These are phyloP conservation scores for Sporothrix inflata DNA, from an alignment of 2,329 filamentous ascomycete genomes.

Conservation along the genomic window DNA sequence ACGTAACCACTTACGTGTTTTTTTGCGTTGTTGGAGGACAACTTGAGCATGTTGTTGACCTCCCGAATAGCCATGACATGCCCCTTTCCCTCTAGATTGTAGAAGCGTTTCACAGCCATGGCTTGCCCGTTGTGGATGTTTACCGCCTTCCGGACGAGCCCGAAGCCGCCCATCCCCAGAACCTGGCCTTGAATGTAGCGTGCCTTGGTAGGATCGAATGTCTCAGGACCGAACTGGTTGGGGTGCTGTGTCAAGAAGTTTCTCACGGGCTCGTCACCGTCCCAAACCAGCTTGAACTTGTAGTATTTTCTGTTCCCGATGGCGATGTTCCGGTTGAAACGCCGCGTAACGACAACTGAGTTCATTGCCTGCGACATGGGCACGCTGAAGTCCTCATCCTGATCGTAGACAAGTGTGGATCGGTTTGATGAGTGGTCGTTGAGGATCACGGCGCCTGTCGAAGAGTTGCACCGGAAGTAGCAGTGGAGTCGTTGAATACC, in stretches of 20 bases:
- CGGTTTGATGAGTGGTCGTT: conserved; percentile 34
- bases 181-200: conserved; percentile 36
- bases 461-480: conserved; percentile 34
- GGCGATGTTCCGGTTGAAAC: conserved; percentile 37
- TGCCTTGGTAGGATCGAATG: conserved; percentile 11
- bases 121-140: conserved; percentile 35
- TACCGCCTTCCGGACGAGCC: conserved; percentile 36
- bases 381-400: conserved; percentile 33
- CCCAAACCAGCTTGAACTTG: conserved; percentile 38
- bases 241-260: conserved; percentile 23
- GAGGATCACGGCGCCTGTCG: conserved; percentile 38
- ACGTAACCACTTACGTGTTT: conserved; percentile 27
- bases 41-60: conserved; percentile 36
- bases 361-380: conserved; percentile 32
- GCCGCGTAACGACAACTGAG: conserved; percentile 37
- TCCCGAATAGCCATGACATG: conserved; percentile 38
- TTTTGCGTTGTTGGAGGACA: conserved; percentile 23
- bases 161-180: conserved; percentile 38
- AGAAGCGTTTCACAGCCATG: conserved; percentile 40
- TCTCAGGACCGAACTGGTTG: conserved; percentile 14
- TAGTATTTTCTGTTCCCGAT: conserved; percentile 37
- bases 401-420: conserved; percentile 36
- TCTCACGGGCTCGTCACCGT: conserved; percentile 33
- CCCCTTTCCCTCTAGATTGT: conserved; percentile 36
- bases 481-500: conserved; percentile 37